Base-by-base conservation (phyloP, 2,329 filamentous ascomycete species). In the Mycocentrospora acerina region DNA sequence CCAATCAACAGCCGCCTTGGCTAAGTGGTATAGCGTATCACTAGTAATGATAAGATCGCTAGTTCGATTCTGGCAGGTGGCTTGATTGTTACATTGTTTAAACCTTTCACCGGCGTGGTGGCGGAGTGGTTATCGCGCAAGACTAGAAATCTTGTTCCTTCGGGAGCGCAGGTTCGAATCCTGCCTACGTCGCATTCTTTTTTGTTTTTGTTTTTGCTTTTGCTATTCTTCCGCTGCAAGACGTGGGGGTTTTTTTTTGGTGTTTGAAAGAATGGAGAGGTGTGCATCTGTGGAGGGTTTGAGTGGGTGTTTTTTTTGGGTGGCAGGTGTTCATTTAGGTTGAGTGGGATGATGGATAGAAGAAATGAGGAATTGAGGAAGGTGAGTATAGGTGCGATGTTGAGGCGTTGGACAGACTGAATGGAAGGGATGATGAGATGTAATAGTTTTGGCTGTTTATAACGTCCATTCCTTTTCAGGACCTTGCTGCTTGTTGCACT, bases 111-210 rank as follows among this genome's bases (percentile, higher is more conserved):
- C 11, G 59, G 61, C 61, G 58, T 60, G 49, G 57, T 66, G 62
- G 62, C 60, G 57, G 60, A 66, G 62, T 66, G 62, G 61, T 66
- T 66, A 64, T 66, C 59, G 62, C 62, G 60, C 54, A 65, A 61
- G 60, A 62, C 61, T 65, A 63, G 61, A 63, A 64, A 63, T 61
- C 60, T 62, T 64, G 55, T 64, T 65, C 60, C 60, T 61, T 65
- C 57, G 60, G 61, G 61, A 65, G 61, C 61, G 60, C 57, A 53
- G 56, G 61, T 65, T 65, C 61, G 58, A 65, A 59, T 65, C 60
- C 58, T 54, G 60, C 58, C 57, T 48, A 60, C 57, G 61, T 65
- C 60, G 61, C 35, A 28, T 35, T 47, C 55, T 55, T 59, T 50
- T 15, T 32, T 18, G 32, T 27, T 40, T 25, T 31, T 31, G 24